These are phyloP conservation scores for Trametes cinnabarina DNA, from an alignment of 768 basidiomycete species.

Conservation along the genomic window DNA sequence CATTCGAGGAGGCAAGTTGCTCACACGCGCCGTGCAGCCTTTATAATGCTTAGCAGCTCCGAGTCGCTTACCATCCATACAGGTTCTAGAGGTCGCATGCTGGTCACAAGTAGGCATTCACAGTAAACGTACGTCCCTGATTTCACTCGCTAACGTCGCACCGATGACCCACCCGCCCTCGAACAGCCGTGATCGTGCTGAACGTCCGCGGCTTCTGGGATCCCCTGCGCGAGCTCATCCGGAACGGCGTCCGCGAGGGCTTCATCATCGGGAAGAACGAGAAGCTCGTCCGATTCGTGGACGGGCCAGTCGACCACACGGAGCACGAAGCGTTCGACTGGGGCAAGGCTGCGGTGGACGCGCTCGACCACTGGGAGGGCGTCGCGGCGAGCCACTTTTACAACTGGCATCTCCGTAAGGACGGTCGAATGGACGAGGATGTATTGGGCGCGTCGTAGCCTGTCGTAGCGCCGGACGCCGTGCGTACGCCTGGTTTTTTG, in stretches of 20 bases:
- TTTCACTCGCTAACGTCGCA: no score
- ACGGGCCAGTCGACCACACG: conserved; percentile 55
- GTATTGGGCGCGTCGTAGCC: conserved; percentile 18
- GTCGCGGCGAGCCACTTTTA: conserved; percentile 17
- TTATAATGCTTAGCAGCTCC: neutral
- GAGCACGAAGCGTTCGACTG: conserved; percentile 70
- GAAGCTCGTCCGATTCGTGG: conserved; percentile 67
- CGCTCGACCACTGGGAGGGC: conserved; percentile 57
- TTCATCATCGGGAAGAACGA: conserved; percentile 70
- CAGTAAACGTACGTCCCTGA: conserved; percentile 66
- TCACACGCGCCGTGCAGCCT: neutral
- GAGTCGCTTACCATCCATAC: neutral
- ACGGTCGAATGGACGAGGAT: conserved; percentile 12
- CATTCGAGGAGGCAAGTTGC: conserved; percentile 78
- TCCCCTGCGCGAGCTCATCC: conserved; percentile 74
- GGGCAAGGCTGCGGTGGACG: conserved; percentile 67
- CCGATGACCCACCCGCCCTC: no score
- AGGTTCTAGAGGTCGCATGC: conserved; percentile 89
- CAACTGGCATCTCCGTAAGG: conserved; percentile 28
- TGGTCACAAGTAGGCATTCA: conserved; percentile 94
- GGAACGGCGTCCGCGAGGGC: conserved; percentile 61
- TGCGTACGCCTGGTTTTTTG: neutral
- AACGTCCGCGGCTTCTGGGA: conserved; percentile 85
- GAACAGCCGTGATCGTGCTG: conserved; percentile 75
- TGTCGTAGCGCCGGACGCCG: conserved; percentile 8